Conservation (phyloP, 768 basidiomycete species). For the Cystofilobasidium capitatum region DNA sequence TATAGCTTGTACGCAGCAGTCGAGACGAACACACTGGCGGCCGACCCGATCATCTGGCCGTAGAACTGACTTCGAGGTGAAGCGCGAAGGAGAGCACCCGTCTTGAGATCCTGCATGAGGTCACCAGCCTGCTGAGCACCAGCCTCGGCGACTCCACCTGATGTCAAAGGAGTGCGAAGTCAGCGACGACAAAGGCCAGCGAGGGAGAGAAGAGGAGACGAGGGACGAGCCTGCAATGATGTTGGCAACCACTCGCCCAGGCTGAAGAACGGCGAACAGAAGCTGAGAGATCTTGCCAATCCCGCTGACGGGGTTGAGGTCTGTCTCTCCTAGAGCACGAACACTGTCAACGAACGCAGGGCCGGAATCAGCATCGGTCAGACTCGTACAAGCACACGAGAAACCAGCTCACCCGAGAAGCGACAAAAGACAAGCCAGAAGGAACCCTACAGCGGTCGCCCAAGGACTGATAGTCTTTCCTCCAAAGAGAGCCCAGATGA, state of each 20-base stretch:
- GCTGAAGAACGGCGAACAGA: constrained; percentile 71
- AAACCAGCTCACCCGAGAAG: constrained; percentile 61
- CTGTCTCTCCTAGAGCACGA: constrained; percentile 88
- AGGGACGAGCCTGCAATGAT: constrained; percentile 85
- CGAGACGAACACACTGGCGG: constrained; percentile 78
- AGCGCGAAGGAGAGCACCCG: constrained; percentile 81
- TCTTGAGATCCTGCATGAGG: constrained; percentile 97
- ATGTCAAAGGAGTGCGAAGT: no score
- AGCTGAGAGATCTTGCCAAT: constrained; percentile 91
- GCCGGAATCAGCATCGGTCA: not conserved
- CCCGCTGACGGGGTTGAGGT: constrained; percentile 60
- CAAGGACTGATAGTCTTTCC: constrained; percentile 85
- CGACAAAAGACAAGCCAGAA: constrained; percentile 71
- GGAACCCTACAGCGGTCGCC: constrained; percentile 79
- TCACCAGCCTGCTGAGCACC: constrained; percentile 59
- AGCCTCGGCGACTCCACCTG: constrained; percentile 26
- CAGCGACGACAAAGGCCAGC: not conserved
- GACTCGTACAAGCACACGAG: no score
- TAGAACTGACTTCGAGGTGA: constrained; percentile 91
- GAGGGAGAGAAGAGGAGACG: constrained; percentile 44
- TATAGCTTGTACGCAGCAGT: constrained; percentile 80
- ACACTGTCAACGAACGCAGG: constrained; percentile 48
- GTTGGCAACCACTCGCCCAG: constrained; percentile 67
- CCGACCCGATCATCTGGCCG: constrained; percentile 78
- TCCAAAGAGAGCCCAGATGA: constrained; percentile 86